Base-by-base conservation (phyloP, 176 grass and related monocot species). In the Aegilops speltoides region DNA sequence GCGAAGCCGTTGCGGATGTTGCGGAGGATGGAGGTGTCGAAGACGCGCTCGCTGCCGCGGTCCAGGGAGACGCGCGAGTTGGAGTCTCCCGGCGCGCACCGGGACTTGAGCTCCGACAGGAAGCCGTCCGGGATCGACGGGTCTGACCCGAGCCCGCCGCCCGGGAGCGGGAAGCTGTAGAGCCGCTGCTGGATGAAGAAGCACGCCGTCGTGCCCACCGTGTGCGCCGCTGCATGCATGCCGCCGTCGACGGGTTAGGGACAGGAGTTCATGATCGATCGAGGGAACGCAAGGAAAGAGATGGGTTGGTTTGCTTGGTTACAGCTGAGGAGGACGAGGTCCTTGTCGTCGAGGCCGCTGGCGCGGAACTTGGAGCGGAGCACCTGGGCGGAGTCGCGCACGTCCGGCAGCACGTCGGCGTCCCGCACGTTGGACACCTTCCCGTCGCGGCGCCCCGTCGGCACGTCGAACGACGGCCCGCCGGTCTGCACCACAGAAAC, bases 191-290 rank as follows among this genome's bases (percentile, higher is more conserved):
- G 85, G 3, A 95, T 59, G 80, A 98, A 98, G 89, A 98, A 98
- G 88, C 95, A 98, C 60, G 95, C 93, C 41, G 95, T 95, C 10
- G 95, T 95, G 8, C 95, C 95, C 29, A 98, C 94, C 13, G 95
- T 98, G 86, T 98, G 95, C 46, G 95, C 95, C n/a, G 93, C 92
- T 94, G 76, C 40, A 7, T 23, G 54, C 54, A 52, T 54, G 50
- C 50, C 16, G 50, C 50, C 50, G 2, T 5, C 50, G 50, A 54
- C 2, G 16, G 50, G 50, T 54, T 19, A 54, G 50, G 50, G 50
- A 54, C 56, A 19, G 7, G 52, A 8, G 20, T 59, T 20, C 56
- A 3, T 59, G 56, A 2, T 8, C 19, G 17, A 11, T 24, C 19
- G 60, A 63, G n/a, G 60, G 60, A 25, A 10, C n/a, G 2, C 2